These are phyloP conservation scores for Cenococcum geophilum DNA, from an alignment of 495 filamentous ascomycete species.

Conservation along the genomic window DNA sequence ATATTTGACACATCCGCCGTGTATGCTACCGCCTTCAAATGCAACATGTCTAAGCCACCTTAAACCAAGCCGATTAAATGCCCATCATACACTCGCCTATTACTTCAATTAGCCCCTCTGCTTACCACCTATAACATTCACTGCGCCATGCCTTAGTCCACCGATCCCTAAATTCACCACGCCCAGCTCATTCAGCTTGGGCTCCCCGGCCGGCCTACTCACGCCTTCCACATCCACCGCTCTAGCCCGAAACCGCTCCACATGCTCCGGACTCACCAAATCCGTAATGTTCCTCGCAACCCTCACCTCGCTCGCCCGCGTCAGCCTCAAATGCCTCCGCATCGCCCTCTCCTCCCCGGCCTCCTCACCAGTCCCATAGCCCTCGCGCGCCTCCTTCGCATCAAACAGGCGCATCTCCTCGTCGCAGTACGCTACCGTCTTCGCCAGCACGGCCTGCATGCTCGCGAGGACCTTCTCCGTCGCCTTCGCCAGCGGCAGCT, in stretches of 20 bases:
- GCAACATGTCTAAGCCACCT: no score
- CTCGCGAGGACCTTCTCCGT: conserved; percentile 83
- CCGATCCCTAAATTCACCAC: conserved; percentile 21
- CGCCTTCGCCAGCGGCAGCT: conserved; percentile 75
- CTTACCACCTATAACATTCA: conserved; percentile 11
- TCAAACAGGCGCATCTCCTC: conserved; percentile 43
- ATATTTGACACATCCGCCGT: no score
- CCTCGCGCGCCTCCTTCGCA: conserved; percentile 28
- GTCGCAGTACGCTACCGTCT: conserved; percentile 66
- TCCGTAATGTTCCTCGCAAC: conserved; percentile 64
- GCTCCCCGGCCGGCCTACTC: neutral
- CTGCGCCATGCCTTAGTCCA: conserved; percentile 6
- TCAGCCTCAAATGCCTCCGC: conserved; percentile 58
- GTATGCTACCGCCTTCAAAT: no score
- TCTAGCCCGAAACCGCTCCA: conserved; percentile 50
- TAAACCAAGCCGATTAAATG: no score
- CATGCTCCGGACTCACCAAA: conserved; percentile 54
- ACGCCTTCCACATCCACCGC: conserved; percentile 38
- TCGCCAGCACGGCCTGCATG: conserved; percentile 79
- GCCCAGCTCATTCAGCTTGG: conserved; percentile 25
- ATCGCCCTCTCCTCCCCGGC: conserved; percentile 51
- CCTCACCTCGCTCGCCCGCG: conserved; percentile 73
- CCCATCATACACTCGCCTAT: no score
- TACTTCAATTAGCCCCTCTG: neutral
- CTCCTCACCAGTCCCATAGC: conserved; percentile 29